Base-by-base conservation (phyloP, 768 basidiomycete genomes). In the Inosperma sp. region DNA sequence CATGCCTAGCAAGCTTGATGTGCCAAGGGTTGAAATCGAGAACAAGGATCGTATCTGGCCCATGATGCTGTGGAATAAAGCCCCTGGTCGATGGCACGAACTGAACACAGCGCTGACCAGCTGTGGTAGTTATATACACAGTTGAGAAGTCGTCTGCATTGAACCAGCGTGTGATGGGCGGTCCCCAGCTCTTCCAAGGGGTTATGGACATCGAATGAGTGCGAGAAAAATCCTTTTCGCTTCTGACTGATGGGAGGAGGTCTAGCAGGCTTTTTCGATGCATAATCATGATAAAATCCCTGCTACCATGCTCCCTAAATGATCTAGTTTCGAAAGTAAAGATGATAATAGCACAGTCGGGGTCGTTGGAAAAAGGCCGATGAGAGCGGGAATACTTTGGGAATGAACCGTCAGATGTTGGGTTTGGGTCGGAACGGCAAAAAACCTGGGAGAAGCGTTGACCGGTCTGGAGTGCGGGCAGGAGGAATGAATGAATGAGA, bases 391-490 rank as follows among this genome's bases (percentile, higher is more conserved):
- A 26, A 29, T 43, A 30, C 13, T 41, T 53, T 42, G 51, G 47
- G 35, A 50, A 46, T 34, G 50, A 14, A 10, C 51, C 33, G 45
- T 17, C 53, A 17, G 58, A 55, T 0, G 60, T 54, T 0, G 75
- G 74, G 51, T 73, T 75, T n/a, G 73, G 74, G 50, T 79, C 73
- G 5, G 67, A 64, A 12, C 73, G 65, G 51, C 71, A 72, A 10
- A 65, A 64, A 6, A 75, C 64, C 7, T 48, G 52, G 23, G 55
- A 53, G 25, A 69, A 53, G 4, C 43, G 46, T 29, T 56, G 49
- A 23, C 56, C 60, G 2, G 55, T 57, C 5, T 58, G 50, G 16
- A 75, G 58, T 6, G 27, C 42, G 2, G 74, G 71, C 6, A 75
- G 66, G 5, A 17, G 71, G 57, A n/a, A 54, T 27, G 27, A 59